Evolutionary conservation across 2,329 filamentous ascomycete species (phyloP), one percentile per base, ranked within the genome.

Genomic region (Saccharata proteae): DNA sequence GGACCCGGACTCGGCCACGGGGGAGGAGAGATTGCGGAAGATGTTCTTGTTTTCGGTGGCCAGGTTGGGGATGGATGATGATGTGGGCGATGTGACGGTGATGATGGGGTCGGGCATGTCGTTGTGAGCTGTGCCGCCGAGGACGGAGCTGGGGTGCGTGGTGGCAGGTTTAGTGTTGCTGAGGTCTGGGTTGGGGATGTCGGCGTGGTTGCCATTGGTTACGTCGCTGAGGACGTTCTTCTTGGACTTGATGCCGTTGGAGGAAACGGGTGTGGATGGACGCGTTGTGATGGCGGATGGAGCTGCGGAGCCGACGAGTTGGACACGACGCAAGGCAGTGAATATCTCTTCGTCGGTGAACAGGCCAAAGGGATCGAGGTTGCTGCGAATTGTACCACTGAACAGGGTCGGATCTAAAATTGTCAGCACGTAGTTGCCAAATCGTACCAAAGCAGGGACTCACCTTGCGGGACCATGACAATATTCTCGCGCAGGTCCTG

Each of bases 341-440:
- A 92, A 94, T 27, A 98, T 81, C 43, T 94, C 74, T 39, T 90
- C 83, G 46, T 98, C 85, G 0, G 79, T 85, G 57, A 93, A 93
- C 21, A 81, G 61, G 11, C 75, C 69, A 55, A 98, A 98, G 0
- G 90, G 90, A 53, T 98, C 90, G 14, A 98, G 69, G 51, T 98
- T 98, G 52, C 67, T 85, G 40, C 88, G 74, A 40, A 96, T 80
- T 1, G 86, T 94, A 41, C 88, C 88, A 10, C 77, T 86, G 58
- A 96, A 96, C 1, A 96, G 67, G 0, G 88, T 96, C 33, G 83
- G 90, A 51, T 98, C 90, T 57, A 18, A 6, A 11, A 6, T 15
- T 5, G 31, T 49, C 34, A 51, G 48, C 31, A 31, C 25, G 5
- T 25, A 30, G 23, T 6, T 28, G 3, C 16, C 17, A 7, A 29